Conservation (phyloP, 257 asterid species). For the Solanum tarijense region DNA sequence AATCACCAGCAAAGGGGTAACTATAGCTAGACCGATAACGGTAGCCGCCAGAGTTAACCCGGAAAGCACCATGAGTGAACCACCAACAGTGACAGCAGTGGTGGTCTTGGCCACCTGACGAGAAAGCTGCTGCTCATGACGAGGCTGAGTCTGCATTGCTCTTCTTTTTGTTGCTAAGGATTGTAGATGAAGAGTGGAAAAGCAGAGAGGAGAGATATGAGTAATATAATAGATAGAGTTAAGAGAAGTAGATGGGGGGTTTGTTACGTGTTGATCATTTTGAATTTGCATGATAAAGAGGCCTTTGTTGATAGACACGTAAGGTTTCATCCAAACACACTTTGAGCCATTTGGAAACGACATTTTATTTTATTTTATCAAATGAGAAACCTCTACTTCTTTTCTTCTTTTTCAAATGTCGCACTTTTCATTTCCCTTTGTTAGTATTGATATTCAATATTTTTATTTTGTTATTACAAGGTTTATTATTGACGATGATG, state of each 20-base stretch:
- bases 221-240: not conserved
- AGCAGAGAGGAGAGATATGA: not conserved
- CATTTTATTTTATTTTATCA: not conserved
- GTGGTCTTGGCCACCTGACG: slow-evolving; percentile 77
- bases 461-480: not conserved
- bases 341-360: not conserved
- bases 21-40: slow-evolving; percentile 63
- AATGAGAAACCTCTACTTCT: not conserved
- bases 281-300: slow-evolving; percentile 30
- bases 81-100: slow-evolving; percentile 84
- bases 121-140: slow-evolving; percentile 37
- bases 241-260: slow-evolving; percentile 8
- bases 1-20: slow-evolving; percentile 67
- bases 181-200: not conserved
- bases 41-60: slow-evolving; percentile 75
- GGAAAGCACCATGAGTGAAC: slow-evolving; percentile 75
- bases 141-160: not conserved
- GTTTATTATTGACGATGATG: not conserved
- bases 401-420: not conserved
- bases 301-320: slow-evolving; percentile 31
- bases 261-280: slow-evolving; percentile 7
- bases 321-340: not conserved
- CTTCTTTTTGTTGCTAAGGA: not conserved
- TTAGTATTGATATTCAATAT: too few species aligned
- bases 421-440: not conserved